These are phyloP conservation scores for Apiospora phragmitis DNA, from an alignment of 2,329 filamentous ascomycete genomes.

Conservation along the genomic window DNA sequence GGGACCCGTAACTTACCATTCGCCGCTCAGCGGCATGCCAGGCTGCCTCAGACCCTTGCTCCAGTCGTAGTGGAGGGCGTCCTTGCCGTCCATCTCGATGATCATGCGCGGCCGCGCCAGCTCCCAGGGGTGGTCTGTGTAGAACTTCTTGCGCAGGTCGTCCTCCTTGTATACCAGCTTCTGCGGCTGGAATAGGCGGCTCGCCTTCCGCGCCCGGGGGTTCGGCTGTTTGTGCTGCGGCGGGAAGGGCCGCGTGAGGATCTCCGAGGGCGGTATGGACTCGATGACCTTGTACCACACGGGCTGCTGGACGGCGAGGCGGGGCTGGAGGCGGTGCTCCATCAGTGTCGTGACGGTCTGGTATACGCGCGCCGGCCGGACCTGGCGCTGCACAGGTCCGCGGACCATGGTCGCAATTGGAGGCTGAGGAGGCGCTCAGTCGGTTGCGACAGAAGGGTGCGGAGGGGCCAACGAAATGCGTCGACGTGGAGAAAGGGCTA, in stretches of 20 bases:
- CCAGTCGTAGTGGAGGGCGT: slow-evolving; percentile 78
- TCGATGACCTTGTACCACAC: slow-evolving; percentile 54
- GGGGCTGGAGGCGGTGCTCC: slow-evolving; percentile 33
- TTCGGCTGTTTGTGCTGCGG: slow-evolving; percentile 43
- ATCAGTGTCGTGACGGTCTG: slow-evolving; percentile 41
- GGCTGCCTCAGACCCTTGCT: slow-evolving; percentile 71
- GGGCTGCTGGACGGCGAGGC: slow-evolving; percentile 34
- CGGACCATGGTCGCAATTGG: slow-evolving; percentile 32
- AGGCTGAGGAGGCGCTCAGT: slow-evolving; percentile 8
- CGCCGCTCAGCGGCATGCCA: slow-evolving; percentile 76
- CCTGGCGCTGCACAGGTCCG: slow-evolving; percentile 27
- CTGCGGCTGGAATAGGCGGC: slow-evolving; percentile 78
- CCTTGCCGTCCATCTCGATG: slow-evolving; percentile 82
- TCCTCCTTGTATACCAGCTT: slow-evolving; percentile 82
- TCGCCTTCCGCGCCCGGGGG: slow-evolving; percentile 62
- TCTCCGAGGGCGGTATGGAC: slow-evolving; percentile 58
- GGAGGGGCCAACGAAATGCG: not conserved
- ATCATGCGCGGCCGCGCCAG: slow-evolving; percentile 84
- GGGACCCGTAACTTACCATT: slow-evolving; percentile 60
- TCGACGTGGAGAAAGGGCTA: not conserved
- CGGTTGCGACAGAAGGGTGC: not conserved
- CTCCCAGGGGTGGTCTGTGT: slow-evolving; percentile 95
- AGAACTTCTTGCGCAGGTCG: slow-evolving; percentile 76
- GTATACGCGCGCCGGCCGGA: slow-evolving; percentile 43
- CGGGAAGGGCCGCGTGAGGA: slow-evolving; percentile 54